Conservation (phyloP, 202 grass and related monocot genomes). For the Brachypodium distachyon region DNA sequence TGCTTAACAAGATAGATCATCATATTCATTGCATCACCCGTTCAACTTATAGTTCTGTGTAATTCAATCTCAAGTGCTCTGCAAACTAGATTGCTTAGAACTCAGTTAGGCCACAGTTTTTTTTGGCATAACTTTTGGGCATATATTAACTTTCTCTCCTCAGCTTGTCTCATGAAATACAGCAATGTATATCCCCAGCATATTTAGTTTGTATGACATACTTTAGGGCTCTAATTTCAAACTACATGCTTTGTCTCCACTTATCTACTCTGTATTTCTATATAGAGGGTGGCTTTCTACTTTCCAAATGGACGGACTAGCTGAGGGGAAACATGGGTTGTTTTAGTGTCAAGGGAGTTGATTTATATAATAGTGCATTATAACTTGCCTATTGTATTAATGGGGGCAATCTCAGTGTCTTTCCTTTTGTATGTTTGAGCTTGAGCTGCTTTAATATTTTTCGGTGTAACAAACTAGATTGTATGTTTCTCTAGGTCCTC, state of each 20-base stretch:
- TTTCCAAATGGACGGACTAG: background rate
- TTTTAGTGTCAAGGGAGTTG: background rate
- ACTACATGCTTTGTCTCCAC: background rate
- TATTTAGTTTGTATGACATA: background rate
- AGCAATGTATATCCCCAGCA: background rate
- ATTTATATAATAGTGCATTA: background rate
- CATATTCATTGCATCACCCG: background rate
- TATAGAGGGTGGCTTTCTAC: background rate
- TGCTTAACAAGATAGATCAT: background rate
- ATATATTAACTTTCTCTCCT: background rate
- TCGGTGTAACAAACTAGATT: conserved; percentile 3
- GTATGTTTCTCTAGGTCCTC: conserved; percentile 49
- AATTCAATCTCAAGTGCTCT: background rate
- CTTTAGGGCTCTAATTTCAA: background rate
- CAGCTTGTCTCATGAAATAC: background rate
- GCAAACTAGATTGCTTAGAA: background rate
- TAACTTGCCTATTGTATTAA: background rate
- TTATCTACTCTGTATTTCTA: background rate
- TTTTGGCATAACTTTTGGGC: background rate
- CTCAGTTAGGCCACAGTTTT: background rate
- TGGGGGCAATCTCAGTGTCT: background rate
- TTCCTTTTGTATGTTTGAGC: background rate
- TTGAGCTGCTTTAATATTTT: conserved; percentile 14
- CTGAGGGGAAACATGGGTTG: background rate
- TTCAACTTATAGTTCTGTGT: background rate